phyloP scores from a whole-genome alignment of 306 rosid species.

The Castanospermum australe region DNA sequence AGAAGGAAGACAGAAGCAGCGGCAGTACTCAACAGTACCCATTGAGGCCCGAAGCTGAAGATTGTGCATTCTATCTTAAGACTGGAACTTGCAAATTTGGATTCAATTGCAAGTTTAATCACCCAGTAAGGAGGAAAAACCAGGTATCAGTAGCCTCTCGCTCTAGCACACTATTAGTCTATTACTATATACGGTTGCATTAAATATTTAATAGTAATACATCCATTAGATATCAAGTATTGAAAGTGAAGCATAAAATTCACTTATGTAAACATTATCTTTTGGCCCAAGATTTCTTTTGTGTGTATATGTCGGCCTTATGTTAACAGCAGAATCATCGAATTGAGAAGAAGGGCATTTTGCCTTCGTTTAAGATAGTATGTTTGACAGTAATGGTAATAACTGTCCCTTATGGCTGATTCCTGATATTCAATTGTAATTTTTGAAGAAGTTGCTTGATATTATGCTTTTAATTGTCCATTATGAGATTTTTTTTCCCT shows the following conservation, averaged over 20 bases:
- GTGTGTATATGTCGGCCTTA: not conserved
- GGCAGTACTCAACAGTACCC: conserved; percentile 52
- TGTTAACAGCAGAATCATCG: not conserved
- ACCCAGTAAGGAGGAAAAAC: conserved; percentile 63
- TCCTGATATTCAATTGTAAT: not conserved
- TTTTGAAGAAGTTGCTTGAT: not conserved
- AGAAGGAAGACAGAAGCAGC: conserved; percentile 23
- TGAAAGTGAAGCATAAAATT: not conserved
- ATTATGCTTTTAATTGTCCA: conserved; percentile 2
- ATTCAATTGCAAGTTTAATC: conserved; percentile 86
- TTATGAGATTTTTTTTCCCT: conserved; percentile 21
- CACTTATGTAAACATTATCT: not conserved
- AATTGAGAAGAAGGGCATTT: not conserved
- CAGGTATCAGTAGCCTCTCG: conserved; percentile 54
- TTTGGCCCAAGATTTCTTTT: conserved; percentile 1
- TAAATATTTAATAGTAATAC: too few species aligned
- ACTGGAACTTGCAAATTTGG: conserved; percentile 92
- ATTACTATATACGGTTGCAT: not conserved
- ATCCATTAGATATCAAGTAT: not conserved
- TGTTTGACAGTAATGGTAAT: conserved; percentile 8
- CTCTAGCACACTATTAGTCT: too few species aligned
- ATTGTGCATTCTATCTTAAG: conserved; percentile 79
- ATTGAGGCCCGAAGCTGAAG: conserved; percentile 91
- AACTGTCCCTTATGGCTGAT: not conserved
- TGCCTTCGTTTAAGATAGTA: conserved; percentile 1